Conservation (phyloP, 768 basidiomycete species). For the Trametes villosa region DNA sequence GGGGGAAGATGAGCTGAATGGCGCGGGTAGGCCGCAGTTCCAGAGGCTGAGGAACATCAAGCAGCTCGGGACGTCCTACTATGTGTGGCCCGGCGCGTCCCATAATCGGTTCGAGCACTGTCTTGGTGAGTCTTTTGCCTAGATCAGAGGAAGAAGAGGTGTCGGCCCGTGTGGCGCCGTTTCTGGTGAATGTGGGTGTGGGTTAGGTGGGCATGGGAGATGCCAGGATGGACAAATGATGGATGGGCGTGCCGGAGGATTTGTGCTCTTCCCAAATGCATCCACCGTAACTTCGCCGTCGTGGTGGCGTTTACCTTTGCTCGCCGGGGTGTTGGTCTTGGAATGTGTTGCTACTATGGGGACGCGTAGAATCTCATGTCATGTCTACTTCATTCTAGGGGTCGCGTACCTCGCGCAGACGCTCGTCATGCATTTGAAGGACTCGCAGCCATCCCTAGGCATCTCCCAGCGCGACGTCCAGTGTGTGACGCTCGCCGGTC, state of each 20-base stretch:
- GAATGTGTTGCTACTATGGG: background rate
- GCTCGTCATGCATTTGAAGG: constrained; percentile 61
- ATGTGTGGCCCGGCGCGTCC: constrained; percentile 77
- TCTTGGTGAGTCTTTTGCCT: constrained; percentile 54
- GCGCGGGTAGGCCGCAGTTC: constrained; percentile 60
- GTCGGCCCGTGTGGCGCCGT: background rate
- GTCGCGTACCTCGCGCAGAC: constrained; percentile 73
- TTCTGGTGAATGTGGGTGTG: background rate
- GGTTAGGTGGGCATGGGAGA: background rate
- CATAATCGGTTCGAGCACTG: constrained; percentile 87
- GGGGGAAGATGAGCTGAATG: background rate
- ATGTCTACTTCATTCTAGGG: constrained; percentile 46
- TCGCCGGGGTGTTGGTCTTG: background rate
- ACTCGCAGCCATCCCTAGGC: constrained; percentile 59
- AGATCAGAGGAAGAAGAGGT: background rate
- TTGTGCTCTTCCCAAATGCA: too few species aligned
- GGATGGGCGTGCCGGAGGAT: too few species aligned
- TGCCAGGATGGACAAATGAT: too few species aligned
- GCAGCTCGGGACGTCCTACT: constrained; percentile 77
- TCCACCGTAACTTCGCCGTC: too few species aligned
- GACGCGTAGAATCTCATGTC: background rate
- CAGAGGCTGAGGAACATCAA: constrained; percentile 79
- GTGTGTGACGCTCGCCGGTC: constrained; percentile 79
- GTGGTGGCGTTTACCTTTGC: background rate
- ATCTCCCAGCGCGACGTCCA: constrained; percentile 75